phyloP scores from a whole-genome alignment of 2,329 filamentous ascomycete genomes.

The Calonectria hawksworthii region DNA sequence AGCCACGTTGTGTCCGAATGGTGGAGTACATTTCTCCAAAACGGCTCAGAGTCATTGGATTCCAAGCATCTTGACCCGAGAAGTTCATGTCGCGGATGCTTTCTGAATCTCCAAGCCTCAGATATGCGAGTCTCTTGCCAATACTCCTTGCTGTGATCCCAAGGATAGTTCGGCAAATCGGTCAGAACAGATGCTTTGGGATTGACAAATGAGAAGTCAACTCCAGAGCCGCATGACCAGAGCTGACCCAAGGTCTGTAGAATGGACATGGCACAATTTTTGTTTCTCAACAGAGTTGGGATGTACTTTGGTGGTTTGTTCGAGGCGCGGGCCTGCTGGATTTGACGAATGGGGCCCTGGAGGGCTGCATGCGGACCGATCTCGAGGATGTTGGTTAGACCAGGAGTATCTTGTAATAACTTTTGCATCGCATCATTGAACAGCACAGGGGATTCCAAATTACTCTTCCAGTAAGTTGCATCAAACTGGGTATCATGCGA shows the following conservation, averaged over 20 bases:
- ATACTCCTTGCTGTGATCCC: neutral
- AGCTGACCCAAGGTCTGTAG: neutral
- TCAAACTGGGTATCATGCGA: neutral
- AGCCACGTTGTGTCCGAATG: neutral
- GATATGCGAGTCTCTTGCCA: neutral
- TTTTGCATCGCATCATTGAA: neutral
- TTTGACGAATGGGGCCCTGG: neutral
- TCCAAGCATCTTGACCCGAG: neutral
- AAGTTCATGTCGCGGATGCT: neutral
- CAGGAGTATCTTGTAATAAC: neutral
- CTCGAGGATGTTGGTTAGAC: neutral
- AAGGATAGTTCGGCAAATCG: neutral
- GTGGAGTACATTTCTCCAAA: neutral
- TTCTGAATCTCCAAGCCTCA: neutral
- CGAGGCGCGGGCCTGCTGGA: neutral
- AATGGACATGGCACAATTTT: neutral
- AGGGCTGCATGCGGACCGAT: neutral
- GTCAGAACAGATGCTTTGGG: neutral
- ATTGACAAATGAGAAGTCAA: neutral
- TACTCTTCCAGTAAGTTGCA: neutral
- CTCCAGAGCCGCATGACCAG: neutral
- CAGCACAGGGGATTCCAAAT: neutral
- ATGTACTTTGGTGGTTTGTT: neutral
- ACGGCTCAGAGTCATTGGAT: neutral
- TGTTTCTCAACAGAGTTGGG: neutral